Evolutionary conservation across 495 filamentous ascomycete genomes (phyloP), one percentile per base, ranked within the genome.

Genomic region (Copromyces sp.): DNA sequence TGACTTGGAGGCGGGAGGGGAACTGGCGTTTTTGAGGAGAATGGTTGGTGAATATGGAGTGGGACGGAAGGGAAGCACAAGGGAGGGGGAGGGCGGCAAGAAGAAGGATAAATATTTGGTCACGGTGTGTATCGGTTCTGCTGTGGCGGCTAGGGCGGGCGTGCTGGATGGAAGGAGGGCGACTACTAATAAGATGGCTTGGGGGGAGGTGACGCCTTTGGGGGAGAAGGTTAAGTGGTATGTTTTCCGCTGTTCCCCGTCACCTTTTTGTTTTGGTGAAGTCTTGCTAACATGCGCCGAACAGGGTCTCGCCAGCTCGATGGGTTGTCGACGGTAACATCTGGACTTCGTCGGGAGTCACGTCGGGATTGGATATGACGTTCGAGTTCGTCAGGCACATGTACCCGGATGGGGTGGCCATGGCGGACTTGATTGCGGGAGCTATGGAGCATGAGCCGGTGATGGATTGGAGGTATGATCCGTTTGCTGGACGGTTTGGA

Each of bases 111-210:
- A 82, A 39, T 87, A 86, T 69, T 44, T 89, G 24, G 77, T 90
- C 41, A 88, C 84, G 9, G 80, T 89, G 8, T 89, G 87, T 74
- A 88, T 83, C 5, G 86, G 87, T 7, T 68, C 83, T 0, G 80
- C 77, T 16, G 75, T 89, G 1, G 79, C 81, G 0, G 86, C 87
- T 0, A 75, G 78, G 14, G 74, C 87, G 0, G 87, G 87, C 0
- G 77, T 89, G 17, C 72, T 89, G 32, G 82, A 88, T 69, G 85
- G 86, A 0, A 73, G 74, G 12, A 72, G 80, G 3, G 88, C 86
- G 6, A 90, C 88, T 1, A 87, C 86, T 69, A 90, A 89, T 75
- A 88, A 90, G 79, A 84, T 83, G 39, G 86, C 86, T 11, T 90
- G 87, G 87, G 45, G 38, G 11, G 70, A 61, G 14, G 68, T 75